Evolutionary conservation across 768 basidiomycete species (phyloP).

Genomic region (Postia placenta): DNA sequence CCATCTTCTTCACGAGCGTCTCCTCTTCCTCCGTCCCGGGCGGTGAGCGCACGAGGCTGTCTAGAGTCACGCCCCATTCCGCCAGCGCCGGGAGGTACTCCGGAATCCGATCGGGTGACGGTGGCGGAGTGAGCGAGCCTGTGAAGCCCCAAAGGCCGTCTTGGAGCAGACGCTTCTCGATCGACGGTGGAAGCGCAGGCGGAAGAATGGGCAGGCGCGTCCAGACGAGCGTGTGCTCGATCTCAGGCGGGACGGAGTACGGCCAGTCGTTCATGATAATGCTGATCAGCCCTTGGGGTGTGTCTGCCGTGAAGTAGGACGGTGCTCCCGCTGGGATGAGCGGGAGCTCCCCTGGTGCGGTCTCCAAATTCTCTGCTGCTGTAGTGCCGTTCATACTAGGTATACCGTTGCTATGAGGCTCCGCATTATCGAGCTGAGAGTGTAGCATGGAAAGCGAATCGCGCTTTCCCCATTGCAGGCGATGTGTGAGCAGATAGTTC

Average conservation of each 20-base stretch:
- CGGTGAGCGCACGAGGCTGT: slow-evolving; percentile 48
- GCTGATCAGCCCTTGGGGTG: slow-evolving; percentile 52
- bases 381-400: background rate
- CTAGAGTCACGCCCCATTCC: slow-evolving; percentile 66
- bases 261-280: slow-evolving; percentile 87
- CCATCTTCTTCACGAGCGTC: slow-evolving; percentile 41
- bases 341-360: slow-evolving; percentile 18
- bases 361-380: too few species aligned
- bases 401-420: background rate
- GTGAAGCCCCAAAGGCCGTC: slow-evolving; percentile 86
- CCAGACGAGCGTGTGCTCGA: slow-evolving; percentile 79
- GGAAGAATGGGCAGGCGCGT: slow-evolving; percentile 69
- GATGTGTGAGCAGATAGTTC: slow-evolving; percentile 62
- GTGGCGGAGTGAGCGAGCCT: slow-evolving; percentile 45
- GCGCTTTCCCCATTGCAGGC: slow-evolving; percentile 71
- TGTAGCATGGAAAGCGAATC: slow-evolving; percentile 58
- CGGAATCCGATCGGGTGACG: slow-evolving; percentile 53
- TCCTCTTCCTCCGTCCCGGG: slow-evolving; percentile 50
- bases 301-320: slow-evolving; percentile 61
- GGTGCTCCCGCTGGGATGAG: slow-evolving; percentile 33
- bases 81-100: slow-evolving; percentile 54
- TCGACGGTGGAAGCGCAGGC: slow-evolving; percentile 39
- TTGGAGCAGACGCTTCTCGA: slow-evolving; percentile 55
- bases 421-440: slow-evolving; percentile 38
- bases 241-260: slow-evolving; percentile 74